These are phyloP conservation scores for Suhomyces emberorum DNA, from an alignment of 805 yeast species.

Conservation along the genomic window DNA sequence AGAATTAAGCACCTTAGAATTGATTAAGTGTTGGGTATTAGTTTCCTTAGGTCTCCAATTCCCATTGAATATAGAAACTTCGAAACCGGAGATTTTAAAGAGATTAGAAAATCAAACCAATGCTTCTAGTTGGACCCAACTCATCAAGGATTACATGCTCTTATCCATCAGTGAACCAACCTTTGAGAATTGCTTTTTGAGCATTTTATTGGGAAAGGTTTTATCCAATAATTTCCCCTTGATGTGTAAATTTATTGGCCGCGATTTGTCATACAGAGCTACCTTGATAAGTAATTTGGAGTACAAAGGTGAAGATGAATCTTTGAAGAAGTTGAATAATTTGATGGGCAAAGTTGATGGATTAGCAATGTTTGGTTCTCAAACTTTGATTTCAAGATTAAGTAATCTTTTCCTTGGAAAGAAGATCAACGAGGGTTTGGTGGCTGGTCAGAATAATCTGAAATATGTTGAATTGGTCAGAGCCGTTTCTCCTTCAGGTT, in stretches of 20 bases:
- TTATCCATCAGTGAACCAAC: slow-evolving; percentile 26
- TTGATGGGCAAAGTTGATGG: slow-evolving; percentile 33
- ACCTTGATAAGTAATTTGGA: slow-evolving; percentile 27
- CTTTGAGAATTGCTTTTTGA: slow-evolving; percentile 34
- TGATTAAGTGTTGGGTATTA: slow-evolving; percentile 22
- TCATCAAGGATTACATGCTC: slow-evolving; percentile 25
- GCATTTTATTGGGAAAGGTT: slow-evolving; percentile 26
- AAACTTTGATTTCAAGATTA: slow-evolving; percentile 23
- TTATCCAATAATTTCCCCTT: slow-evolving; percentile 20
- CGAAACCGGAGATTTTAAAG: slow-evolving; percentile 11
- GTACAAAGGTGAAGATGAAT: slow-evolving; percentile 24
- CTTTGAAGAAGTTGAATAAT: slow-evolving; percentile 19
- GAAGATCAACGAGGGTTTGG: slow-evolving; percentile 24
- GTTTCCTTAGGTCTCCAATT: slow-evolving; percentile 27
- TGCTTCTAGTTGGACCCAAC: slow-evolving; percentile 3
- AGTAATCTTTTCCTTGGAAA: slow-evolving; percentile 20
- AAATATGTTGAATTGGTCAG: slow-evolving; percentile 28
- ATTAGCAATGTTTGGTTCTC: slow-evolving; percentile 25
- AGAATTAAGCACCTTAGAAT: not conserved
- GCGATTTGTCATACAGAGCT: slow-evolving; percentile 24
- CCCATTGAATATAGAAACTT: slow-evolving; percentile 19
- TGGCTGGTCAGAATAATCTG: slow-evolving; percentile 26
- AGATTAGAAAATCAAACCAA: slow-evolving; percentile 15
- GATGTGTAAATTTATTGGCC: slow-evolving; percentile 16
- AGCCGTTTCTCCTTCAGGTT: not conserved